Conservation (phyloP, 2,329 filamentous ascomycete genomes). For the Aspergillus sergii region DNA sequence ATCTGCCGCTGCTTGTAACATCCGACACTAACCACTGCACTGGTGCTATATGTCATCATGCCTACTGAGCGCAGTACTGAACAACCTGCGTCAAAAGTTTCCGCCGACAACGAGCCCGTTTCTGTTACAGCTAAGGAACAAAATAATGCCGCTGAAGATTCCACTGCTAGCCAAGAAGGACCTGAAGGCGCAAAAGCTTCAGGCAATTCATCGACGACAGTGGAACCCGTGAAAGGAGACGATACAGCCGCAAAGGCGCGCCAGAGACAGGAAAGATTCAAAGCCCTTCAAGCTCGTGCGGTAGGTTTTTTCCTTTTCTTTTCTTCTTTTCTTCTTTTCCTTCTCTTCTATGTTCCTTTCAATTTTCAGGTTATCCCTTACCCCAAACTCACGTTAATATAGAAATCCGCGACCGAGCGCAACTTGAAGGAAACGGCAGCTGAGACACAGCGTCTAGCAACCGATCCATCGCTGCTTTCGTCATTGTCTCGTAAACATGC, state of each 20-base stretch:
- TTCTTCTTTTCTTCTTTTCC: background rate
- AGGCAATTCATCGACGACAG: background rate
- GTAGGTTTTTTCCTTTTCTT: conserved; percentile 37
- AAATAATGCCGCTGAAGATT: conserved; percentile 13
- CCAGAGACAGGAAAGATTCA: conserved; percentile 80
- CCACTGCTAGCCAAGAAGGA: conserved; percentile 15
- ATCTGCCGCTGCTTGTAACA: too few relatives aligned
- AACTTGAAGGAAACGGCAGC: conserved; percentile 84
- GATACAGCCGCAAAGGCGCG: conserved; percentile 40
- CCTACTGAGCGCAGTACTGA: conserved; percentile 12
- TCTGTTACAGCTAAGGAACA: conserved; percentile 13
- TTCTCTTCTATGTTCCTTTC: background rate
- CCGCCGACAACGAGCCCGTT: conserved; percentile 17
- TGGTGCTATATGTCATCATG: conserved; percentile 11
- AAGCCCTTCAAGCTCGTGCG: conserved; percentile 79
- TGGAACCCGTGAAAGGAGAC: conserved; percentile 21
- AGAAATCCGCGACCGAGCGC: conserved; percentile 47
- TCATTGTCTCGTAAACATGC: conserved; percentile 83
- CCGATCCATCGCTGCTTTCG: conserved; percentile 75
- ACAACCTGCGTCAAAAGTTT: conserved; percentile 14
- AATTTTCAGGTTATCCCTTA: background rate
- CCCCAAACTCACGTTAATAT: conserved; percentile 22
- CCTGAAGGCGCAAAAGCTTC: conserved; percentile 1
- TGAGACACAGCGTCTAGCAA: conserved; percentile 77
- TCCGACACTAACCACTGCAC: background rate